phyloP scores from a whole-genome alignment of 2,329 filamentous ascomycete genomes.

The Curvularia verruculosa region DNA sequence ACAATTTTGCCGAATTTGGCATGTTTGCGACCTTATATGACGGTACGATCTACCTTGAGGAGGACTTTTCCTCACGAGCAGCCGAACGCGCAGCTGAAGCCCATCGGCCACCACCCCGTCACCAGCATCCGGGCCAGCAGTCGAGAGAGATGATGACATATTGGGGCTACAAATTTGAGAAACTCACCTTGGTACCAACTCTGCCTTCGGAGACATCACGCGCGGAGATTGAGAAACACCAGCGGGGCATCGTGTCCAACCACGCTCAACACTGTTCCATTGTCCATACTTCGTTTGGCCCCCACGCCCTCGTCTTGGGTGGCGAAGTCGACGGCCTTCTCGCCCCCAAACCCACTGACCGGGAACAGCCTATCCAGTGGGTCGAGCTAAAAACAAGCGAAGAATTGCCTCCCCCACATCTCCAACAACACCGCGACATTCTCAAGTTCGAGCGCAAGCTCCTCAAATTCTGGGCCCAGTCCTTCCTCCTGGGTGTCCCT shows the following conservation, averaged over 20 bases:
- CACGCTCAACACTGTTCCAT: constrained; percentile 95
- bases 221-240: constrained; percentile 78
- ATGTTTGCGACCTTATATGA: constrained; percentile 95
- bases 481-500: constrained; percentile 89
- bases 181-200: constrained; percentile 74
- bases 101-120: constrained; percentile 27
- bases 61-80: constrained; percentile 78
- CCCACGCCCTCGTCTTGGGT: constrained; percentile 75
- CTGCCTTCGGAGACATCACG: constrained; percentile 81
- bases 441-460: constrained; percentile 86
- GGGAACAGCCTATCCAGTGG: constrained; percentile 71
- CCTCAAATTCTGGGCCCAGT: constrained; percentile 96
- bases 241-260: constrained; percentile 78
- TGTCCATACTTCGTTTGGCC: constrained; percentile 84
- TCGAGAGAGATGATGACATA: constrained; percentile 86
- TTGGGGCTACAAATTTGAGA: constrained; percentile 99
- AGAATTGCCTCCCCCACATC: constrained; percentile 58
- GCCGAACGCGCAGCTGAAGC: constrained; percentile 60
- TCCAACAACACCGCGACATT: constrained; percentile 67
- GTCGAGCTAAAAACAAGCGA: constrained; percentile 93
- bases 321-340: constrained; percentile 87
- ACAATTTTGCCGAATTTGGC: constrained; percentile 81
- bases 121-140: constrained; percentile 58
- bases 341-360: constrained; percentile 24
- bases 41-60: constrained; percentile 83